These are phyloP conservation scores for Gleditsia sinensis DNA, from an alignment of 306 rosid species.

Conservation along the genomic window DNA sequence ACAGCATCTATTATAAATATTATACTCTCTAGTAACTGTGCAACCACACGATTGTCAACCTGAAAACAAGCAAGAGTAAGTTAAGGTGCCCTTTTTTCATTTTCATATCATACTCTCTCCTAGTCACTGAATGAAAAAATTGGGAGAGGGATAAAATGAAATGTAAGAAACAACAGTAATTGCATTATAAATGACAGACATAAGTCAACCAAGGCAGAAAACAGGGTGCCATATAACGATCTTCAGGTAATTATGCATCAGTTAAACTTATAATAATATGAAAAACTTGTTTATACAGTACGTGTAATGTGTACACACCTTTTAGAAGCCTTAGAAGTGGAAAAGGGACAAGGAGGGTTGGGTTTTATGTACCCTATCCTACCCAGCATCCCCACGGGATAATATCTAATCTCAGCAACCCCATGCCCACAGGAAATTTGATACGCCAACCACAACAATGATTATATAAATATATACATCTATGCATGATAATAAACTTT, in stretches of 20 bases:
- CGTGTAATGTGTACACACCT: neutral
- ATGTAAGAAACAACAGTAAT: neutral
- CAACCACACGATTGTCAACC: conserved; percentile 81
- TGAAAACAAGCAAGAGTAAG: conserved; percentile 44
- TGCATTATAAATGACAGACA: neutral
- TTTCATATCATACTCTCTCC: conserved; percentile 18
- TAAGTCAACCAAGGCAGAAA: conserved; percentile 16
- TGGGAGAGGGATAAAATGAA: neutral
- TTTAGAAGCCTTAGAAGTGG: neutral
- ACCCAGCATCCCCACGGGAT: neutral
- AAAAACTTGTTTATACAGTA: neutral
- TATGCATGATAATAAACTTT: neutral
- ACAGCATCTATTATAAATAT: conserved; percentile 91
- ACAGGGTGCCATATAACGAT: neutral
- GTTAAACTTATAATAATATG: neutral
- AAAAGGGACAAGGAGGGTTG: neutral
- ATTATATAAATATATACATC: conserved; percentile 1
- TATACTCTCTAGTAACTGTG: conserved; percentile 86
- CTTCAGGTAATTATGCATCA: neutral
- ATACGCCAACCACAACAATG: too few species aligned
- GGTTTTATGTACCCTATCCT: neutral
- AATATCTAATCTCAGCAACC: neutral
- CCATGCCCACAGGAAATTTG: neutral
- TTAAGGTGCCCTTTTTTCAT: conserved; percentile 27
- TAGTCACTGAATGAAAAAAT: neutral